Evolutionary conservation across 768 basidiomycete species (phyloP), one percentile per base, ranked within the genome.

Genomic region (Naganishia vaughanmartiniae): DNA sequence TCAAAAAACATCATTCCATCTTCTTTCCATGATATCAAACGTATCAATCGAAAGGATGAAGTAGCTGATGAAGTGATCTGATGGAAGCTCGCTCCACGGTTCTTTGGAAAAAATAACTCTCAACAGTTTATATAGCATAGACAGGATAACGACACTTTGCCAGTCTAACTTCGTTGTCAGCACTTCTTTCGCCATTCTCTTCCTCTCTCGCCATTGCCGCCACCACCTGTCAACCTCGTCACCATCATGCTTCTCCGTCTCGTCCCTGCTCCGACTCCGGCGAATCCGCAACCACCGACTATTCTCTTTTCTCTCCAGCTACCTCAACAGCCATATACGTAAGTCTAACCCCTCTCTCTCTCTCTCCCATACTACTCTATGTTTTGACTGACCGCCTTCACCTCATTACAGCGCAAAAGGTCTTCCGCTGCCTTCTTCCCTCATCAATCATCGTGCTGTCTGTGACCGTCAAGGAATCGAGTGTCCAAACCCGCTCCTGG

Each of bases 291-390:
- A 19, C 81, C 81, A 26, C 76, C 80, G 9, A 82, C 81, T n/a
- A 80, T 82, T 72, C 78, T 82, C 67, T 82, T 82, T 74, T 81
- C 80, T 65, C 76, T 82, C 10, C 79, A 80, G 0, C 66, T 79
- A 6, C 76, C 78, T 1, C 74, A 57, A 19, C 73, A 79, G 63
- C 78, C 80, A 14, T 80, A 80, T 72, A 79, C 78, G 76, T 75
- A 67, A 72, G 74, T 73, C 24, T 4, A n/a, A 24, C 14, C 24
- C 34, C 14, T 46, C 42, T 1, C 19, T 53, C 57, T 19, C 45
- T 6, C 34, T 24, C 30, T 53, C 21, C 31, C 48, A 19, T 55
- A 5, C 10, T 14, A 39, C 30, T 24, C 17, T 42, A 42, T 2
- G 42, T 15, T 42, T 36, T 42, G 42, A 19, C 63, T n/a, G 24